Base-by-base conservation (phyloP, 2,329 filamentous ascomycete genomes). In the Venturia carpophila region DNA sequence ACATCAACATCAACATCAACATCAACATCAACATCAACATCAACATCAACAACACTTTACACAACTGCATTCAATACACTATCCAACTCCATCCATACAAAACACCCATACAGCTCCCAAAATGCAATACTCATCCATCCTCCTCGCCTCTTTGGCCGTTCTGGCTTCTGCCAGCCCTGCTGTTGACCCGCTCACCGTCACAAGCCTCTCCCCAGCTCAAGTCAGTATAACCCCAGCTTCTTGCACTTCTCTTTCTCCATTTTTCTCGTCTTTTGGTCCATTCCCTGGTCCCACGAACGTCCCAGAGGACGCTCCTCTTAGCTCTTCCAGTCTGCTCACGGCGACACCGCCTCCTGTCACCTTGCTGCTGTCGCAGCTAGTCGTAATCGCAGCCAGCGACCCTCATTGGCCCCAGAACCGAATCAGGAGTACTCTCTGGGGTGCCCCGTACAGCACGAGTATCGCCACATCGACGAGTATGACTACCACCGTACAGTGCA, bases 141-240 rank as follows among this genome's bases (percentile, higher is more conserved):
- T 65, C 30, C 39, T 65, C 64, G n/a, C 56, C 56, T 60, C 64
- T 55, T 55, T 63, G 62, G 64, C 64, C 37, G 55, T 41, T 37
- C 19, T 62, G 42, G 58, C 42, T 52, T 43, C 58, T 52, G 58
- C 58, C 43, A 52, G n/a, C 15, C 43, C 62, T 24, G 27, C 34
- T 17, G 37, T 65, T 21, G 58, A 65, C 55, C 64, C 64, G 24
- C 19, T 65, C 21, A 65, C 64, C 55, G 64, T 65, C 19, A 65
- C 64, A 41, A 58, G 34, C n/a, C 55, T 65, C 15, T 64, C 47
- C 24, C 45, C 64, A 21, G 64, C 55, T 45, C 64, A 65, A 43
- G 64, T 64, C 2, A 55, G 60, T 61, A 43, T 42, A 42, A 11
- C 47, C 24, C 47, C 21, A 52, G 13, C 45, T 24, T 47, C n/a